Conservation (phyloP, 106 monocot species). For the Dendrobium chrysotoxum region DNA sequence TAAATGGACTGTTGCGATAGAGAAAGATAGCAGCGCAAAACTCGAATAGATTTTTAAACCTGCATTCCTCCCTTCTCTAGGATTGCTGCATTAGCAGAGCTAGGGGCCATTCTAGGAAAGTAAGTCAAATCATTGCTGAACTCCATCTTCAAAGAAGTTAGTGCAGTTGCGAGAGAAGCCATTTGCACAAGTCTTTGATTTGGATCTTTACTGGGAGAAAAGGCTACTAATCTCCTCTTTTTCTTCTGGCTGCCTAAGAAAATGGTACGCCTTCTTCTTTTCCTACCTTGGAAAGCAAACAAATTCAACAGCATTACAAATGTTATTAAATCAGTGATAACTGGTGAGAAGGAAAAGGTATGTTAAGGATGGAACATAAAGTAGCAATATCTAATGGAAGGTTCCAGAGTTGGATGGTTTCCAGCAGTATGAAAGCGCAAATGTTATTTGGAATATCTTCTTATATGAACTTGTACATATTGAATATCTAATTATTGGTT, state of each 20-base stretch:
- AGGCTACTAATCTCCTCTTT: conserved; percentile 68
- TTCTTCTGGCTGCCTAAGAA: conserved; percentile 51
- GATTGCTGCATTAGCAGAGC: conserved; percentile 47
- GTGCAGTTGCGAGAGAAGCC: conserved; percentile 81
- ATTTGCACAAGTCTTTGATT: conserved; percentile 62
- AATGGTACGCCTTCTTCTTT: conserved; percentile 45
- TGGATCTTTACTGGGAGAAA: conserved; percentile 46
- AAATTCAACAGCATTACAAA: conserved; percentile 4
- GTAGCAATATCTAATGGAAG: neutral
- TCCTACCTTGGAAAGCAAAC: conserved; percentile 41
- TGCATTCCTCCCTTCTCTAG: conserved; percentile 89
- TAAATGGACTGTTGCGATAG: neutral
- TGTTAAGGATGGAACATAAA: neutral
- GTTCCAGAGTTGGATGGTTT: neutral
- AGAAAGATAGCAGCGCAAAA: neutral
- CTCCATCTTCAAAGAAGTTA: conserved; percentile 56
- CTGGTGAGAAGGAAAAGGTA: neutral
- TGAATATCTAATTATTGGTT: too few species aligned
- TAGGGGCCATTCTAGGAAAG: conserved; percentile 63
- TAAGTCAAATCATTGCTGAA: conserved; percentile 84
- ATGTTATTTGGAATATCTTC: too few species aligned
- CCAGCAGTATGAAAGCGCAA: too few species aligned
- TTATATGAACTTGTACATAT: too few species aligned
- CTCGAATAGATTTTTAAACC: conserved; percentile 25
- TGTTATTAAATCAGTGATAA: conserved; percentile 4